phyloP scores from a whole-genome alignment of 179 eudicot species.

The Kewa caespitosa region DNA sequence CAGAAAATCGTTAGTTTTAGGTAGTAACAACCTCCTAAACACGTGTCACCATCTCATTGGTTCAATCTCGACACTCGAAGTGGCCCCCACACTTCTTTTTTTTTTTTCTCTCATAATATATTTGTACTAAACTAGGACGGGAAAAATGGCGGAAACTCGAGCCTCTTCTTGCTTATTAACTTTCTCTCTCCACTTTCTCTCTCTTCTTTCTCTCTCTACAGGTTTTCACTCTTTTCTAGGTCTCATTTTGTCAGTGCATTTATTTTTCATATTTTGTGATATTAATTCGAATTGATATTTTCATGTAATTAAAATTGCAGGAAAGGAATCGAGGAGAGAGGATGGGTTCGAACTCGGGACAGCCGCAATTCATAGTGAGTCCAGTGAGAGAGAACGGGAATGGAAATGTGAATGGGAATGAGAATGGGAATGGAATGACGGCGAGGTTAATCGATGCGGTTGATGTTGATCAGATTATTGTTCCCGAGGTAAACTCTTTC shows the following conservation, averaged over 20 bases:
- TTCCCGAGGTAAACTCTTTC: constrained; percentile 61
- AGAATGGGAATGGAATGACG: constrained; percentile 26
- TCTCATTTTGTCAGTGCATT: background rate
- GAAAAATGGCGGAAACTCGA: no score
- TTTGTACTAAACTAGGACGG: no score
- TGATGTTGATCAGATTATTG: constrained; percentile 67
- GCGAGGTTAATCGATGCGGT: constrained; percentile 48
- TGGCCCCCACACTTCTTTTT: no score
- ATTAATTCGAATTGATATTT: background rate
- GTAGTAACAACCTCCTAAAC: no score
- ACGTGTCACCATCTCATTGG: no score
- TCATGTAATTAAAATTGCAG: background rate
- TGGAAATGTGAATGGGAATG: constrained; percentile 5
- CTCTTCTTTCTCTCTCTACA: background rate
- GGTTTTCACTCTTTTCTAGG: background rate
- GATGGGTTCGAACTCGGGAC: constrained; percentile 20
- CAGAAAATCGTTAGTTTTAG: no score
- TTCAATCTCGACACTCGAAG: no score
- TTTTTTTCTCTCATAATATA: no score
- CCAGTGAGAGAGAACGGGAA: constrained; percentile 20
- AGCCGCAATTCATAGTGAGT: constrained; percentile 72
- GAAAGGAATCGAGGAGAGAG: background rate
- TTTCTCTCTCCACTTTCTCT: background rate
- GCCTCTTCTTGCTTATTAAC: no score
- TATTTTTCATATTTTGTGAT: no score